These are phyloP conservation scores for Forsythia viridissima DNA, from an alignment of 257 asterid genomes.

Conservation along the genomic window DNA sequence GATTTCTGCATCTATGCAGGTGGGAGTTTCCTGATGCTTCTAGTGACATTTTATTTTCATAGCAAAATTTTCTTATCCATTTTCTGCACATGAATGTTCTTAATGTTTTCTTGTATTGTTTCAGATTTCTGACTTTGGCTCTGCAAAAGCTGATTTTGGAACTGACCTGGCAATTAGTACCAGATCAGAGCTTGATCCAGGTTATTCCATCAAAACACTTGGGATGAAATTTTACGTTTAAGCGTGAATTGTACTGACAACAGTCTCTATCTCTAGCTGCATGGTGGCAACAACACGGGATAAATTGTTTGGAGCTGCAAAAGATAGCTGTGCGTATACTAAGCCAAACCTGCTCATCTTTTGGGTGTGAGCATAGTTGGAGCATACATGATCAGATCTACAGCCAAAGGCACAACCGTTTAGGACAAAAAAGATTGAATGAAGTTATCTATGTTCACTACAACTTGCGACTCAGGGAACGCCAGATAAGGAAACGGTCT, in stretches of 20 bases:
- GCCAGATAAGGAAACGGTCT: conserved; percentile 75
- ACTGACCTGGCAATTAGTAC: conserved; percentile 92
- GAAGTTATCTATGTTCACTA: conserved; percentile 75
- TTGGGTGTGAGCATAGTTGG: conserved; percentile 90
- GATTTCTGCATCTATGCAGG: conserved; percentile 97
- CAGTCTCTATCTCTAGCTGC: conserved; percentile 61
- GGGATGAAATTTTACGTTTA: conserved; percentile 4
- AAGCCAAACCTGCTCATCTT: conserved; percentile 89
- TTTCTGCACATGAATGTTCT: conserved; percentile 11
- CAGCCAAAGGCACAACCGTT: conserved; percentile 57
- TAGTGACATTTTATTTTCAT: conserved; percentile 2
- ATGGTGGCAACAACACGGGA: conserved; percentile 98
- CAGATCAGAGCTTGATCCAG: conserved; percentile 92
- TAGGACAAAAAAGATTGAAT: conserved; percentile 70
- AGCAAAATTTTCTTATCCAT: not conserved
- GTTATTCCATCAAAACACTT: conserved; percentile 39
- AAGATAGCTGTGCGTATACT: conserved; percentile 82
- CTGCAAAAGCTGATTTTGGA: conserved; percentile 96
- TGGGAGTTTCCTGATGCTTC: conserved; percentile 23
- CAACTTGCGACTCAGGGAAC: conserved; percentile 85
- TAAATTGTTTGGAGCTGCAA: conserved; percentile 88
- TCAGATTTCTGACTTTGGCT: conserved; percentile 81
- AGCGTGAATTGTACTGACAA: conserved; percentile 32
- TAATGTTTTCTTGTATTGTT: conserved; percentile 17
- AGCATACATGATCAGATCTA: conserved; percentile 74